Conservation (phyloP, 352 stramenopile species). For the Aphanomyces cochlioides region DNA sequence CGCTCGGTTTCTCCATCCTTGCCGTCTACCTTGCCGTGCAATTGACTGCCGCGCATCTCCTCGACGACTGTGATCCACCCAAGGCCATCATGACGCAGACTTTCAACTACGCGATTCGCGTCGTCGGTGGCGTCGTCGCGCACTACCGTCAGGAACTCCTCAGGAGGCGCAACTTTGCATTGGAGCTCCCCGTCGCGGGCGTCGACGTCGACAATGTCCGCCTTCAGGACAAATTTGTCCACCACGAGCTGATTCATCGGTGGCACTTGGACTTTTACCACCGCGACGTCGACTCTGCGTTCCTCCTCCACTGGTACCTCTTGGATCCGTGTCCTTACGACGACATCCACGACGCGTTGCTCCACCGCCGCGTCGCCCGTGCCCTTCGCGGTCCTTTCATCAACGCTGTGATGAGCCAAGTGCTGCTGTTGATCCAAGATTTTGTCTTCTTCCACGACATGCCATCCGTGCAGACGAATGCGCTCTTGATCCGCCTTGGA, state of each 20-base stretch:
- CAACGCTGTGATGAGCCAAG: slow-evolving; percentile 40
- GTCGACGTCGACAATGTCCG: slow-evolving; percentile 32
- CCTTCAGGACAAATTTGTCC: slow-evolving; percentile 31
- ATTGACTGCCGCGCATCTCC: slow-evolving; percentile 30
- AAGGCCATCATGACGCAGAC: slow-evolving; percentile 42
- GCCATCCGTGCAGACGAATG: slow-evolving; percentile 2
- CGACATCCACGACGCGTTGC: slow-evolving; percentile 38
- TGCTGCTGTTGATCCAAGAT: slow-evolving; percentile 42
- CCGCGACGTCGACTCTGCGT: slow-evolving; percentile 37
- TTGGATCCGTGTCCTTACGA: slow-evolving; percentile 46
- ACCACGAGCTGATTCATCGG: slow-evolving; percentile 36
- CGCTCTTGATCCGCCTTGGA: slow-evolving; percentile 36
- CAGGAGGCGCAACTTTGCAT: slow-evolving; percentile 39
- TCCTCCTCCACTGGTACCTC: slow-evolving; percentile 47
- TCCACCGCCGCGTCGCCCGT: slow-evolving; percentile 41
- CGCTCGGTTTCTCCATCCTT: slow-evolving; percentile 33
- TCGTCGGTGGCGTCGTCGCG: slow-evolving; percentile 39
- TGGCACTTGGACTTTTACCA: slow-evolving; percentile 42
- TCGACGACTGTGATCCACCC: slow-evolving; percentile 34
- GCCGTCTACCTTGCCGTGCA: slow-evolving; percentile 35
- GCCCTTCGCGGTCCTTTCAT: slow-evolving; percentile 39
- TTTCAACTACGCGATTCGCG: slow-evolving; percentile 44
- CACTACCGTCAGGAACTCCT: slow-evolving; percentile 41
- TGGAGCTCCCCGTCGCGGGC: slow-evolving; percentile 39
- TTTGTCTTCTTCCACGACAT: slow-evolving; percentile 38